phyloP scores from a whole-genome alignment of 2,329 filamentous ascomycete genomes.

The Hypoxylon sp. region DNA sequence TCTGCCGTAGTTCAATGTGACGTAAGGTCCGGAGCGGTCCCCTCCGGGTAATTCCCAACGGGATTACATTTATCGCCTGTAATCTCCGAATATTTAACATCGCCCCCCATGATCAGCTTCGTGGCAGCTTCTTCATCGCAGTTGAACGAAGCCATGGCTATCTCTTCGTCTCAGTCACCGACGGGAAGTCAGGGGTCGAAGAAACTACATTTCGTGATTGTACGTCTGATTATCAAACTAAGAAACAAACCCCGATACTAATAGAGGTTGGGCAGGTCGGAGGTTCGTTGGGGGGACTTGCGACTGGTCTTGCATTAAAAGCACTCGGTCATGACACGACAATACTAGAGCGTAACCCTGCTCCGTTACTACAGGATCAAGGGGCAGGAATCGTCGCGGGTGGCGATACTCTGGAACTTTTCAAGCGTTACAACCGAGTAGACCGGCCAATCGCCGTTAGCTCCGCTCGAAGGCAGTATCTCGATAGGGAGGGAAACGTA shows the following conservation, averaged over 20 bases:
- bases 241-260: not conserved
- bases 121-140: not conserved
- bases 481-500: conserved; percentile 53
- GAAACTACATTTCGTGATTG: conserved; percentile 51
- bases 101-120: not conserved
- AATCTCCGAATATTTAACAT: conserved; percentile 21
- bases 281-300: conserved; percentile 60
- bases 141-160: conserved; percentile 32
- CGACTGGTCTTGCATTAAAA: conserved; percentile 59
- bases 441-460: conserved; percentile 53
- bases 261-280: conserved; percentile 54
- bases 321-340: conserved; percentile 59
- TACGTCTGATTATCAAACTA: conserved; percentile 27
- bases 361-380: conserved; percentile 62
- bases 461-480: conserved; percentile 54
- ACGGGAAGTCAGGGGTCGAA: conserved; percentile 31
- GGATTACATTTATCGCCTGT: conserved; percentile 25
- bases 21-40: conserved; percentile 28
- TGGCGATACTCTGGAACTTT: conserved; percentile 59
- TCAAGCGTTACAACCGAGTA: conserved; percentile 59
- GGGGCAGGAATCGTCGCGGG: conserved; percentile 65
- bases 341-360: conserved; percentile 61
- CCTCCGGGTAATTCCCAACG: conserved; percentile 43
- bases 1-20: conserved; percentile 40
- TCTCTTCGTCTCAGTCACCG: conserved; percentile 13